Base-by-base conservation (phyloP, 345 rosid genomes). In the Eucalyptus regnans region DNA sequence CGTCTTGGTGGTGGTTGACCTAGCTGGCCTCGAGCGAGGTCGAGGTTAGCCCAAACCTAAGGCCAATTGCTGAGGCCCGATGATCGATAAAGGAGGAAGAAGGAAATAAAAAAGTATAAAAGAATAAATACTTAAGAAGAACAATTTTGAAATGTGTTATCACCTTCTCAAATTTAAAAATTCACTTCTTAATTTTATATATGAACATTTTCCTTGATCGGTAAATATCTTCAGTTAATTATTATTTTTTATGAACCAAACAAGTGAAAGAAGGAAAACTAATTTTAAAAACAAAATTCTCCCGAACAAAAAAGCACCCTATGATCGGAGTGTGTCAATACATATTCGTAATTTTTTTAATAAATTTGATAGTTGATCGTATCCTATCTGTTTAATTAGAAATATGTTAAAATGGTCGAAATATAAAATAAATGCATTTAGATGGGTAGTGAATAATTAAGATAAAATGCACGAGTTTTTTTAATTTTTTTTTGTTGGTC, bases 31-130 rank as follows among this genome's bases (percentile, higher is more conserved):
- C 20, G 2, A 51, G 60, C 1, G 27, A 9, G 60, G 60, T 56
- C 3, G 1, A 4, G 29, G 6, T 56, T 1, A 22, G 1, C 6
- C 12, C 1, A 22, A 9, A 23, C 1, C 1, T 22, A 4, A 9
- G 29, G 12, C 12, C 2, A 1, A 0, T 56, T 23, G 5, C 3
- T 9, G 1, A 23, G 29, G 29, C 62, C 3, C 2, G 5, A 1
- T 0, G 1, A 56, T 23, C 0, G 3, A 1, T 56, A 6, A 9
- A 56, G 13, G 13, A 23, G 6, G 12, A 56, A 56, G 1, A 23
- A 56, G 12, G 12, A 56, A 56, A 56, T 9, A 9, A 56, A 56
- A 56, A 56, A 9, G 6, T 22, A 22, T 20, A 23, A 9, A 22
- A 56, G 5, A 56, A 56, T 23, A 56, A 56, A 56, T 22, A 56